A percentile compares a stretch with the other conserved stretches of the same genome.
Evolutionary conservation across 2,329 filamentous ascomycete species (phyloP).

Genomic region (Neonectria coccinea): DNA sequence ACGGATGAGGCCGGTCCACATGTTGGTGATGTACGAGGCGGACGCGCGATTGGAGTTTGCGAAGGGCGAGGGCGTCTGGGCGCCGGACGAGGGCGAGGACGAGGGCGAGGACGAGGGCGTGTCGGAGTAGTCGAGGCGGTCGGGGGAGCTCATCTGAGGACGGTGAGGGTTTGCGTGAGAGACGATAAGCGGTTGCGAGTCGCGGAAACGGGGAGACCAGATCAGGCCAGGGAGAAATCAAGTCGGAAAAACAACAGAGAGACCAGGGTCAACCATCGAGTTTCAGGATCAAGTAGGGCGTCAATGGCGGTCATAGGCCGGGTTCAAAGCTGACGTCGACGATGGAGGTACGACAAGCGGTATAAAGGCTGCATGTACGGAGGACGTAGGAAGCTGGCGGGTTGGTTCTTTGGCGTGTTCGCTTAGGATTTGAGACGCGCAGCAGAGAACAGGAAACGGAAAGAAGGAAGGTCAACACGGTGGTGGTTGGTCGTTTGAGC

Average conservation of each 20-base stretch:
- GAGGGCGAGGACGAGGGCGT: slow-evolving; percentile 37
- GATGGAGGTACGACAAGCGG: not conserved
- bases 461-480: not conserved
- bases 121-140: slow-evolving; percentile 40
- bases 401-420: not conserved
- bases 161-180: not conserved
- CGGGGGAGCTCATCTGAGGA: slow-evolving; percentile 37
- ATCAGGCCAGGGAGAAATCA: slow-evolving; percentile 5
- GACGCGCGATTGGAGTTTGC: slow-evolving; percentile 40
- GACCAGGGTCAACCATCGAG: slow-evolving; percentile 15
- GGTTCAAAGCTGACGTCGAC: not conserved
- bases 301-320: not conserved
- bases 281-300: slow-evolving; percentile 15
- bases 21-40: slow-evolving; percentile 48
- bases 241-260: slow-evolving; percentile 14
- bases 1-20: slow-evolving; percentile 74
- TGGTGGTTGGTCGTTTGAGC: not conserved
- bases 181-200: not conserved
- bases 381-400: not conserved
- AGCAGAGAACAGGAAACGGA: not conserved
- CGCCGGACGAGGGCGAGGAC: slow-evolving; percentile 42
- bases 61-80: slow-evolving; percentile 40
- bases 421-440: not conserved
- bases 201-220: slow-evolving; percentile 8
- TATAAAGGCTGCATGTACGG: not conserved